Evolutionary conservation across 768 basidiomycete genomes (phyloP), one percentile per base, ranked within the genome.

Genomic region (Lepiota venenata): DNA sequence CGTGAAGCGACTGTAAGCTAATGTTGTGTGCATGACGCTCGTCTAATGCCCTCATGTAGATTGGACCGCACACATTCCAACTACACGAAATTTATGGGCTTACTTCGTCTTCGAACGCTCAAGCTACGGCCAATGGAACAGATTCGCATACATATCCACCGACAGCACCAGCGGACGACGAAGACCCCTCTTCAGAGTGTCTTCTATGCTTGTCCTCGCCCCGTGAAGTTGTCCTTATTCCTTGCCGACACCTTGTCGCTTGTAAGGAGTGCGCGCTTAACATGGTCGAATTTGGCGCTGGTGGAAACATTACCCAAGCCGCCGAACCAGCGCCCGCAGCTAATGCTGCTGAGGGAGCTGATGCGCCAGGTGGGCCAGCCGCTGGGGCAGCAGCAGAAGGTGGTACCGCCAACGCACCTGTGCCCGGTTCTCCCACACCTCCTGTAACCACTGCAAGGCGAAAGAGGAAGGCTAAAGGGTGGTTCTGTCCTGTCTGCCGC

Each of bases 271-370:
- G 94, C 64, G 94, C 94, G 0, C 71, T 97, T 49, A 96, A 96
- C 65, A 98, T 98, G 94, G 87, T 98, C 46, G 94, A 98, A 68
- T 98, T 93, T 66, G 94, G 94, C 25, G 94, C 94, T 0, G 94
- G 94, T 2, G 94, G 94, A 2, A 85, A 78, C 45, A 88, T 96
- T 47, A 80, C 78, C n/a, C 85, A 90, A 48, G 62, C 71, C 2
- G 74, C 77, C 6, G 77, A 77, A 11, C 64, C 73, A 0, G 72
- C 69, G 1, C 59, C 66, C 2, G 64, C 70, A 5, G 60, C 64
- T 8, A 65, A 64, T 3, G 66, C 63, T 4, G 61, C 59, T 8
- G 64, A 61, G 10, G 63, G 63, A 1, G 67, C 70, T 49, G 63
- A 70, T 2, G 75, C 77, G 8, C 76, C 76, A 10, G 63, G 71